Conservation (phyloP, 1,139 yeast genomes). For the Blastobotrys proliferans region DNA sequence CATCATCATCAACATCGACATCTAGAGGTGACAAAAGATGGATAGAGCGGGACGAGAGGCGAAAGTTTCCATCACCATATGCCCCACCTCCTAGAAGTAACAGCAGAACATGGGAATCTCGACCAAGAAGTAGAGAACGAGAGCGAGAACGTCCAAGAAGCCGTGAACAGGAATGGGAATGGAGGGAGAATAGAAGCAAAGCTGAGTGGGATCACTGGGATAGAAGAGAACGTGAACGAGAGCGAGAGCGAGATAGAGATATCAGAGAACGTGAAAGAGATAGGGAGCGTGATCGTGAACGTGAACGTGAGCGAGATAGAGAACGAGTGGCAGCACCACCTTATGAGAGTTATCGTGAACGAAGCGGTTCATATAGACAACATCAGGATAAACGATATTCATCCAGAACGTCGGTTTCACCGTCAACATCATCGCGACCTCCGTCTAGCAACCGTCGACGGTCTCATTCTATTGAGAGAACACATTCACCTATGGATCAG, state of each 20-base stretch:
- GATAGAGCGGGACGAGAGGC: slow-evolving; percentile 10
- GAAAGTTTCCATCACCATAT: slow-evolving; percentile 14
- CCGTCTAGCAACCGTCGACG: slow-evolving; percentile 3
- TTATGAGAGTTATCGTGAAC: neutral
- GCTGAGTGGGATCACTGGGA: slow-evolving; percentile 17
- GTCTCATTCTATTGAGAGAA: slow-evolving; percentile 12
- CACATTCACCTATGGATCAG: slow-evolving; percentile 4
- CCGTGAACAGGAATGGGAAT: slow-evolving; percentile 17
- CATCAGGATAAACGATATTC: slow-evolving; percentile 1
- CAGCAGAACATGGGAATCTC: neutral
- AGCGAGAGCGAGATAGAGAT: slow-evolving; percentile 5
- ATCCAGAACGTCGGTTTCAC: slow-evolving; percentile 7
- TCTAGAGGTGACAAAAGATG: neutral
- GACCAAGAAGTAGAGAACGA: neutral
- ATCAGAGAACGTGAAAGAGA: slow-evolving; percentile 20
- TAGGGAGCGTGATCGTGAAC: slow-evolving; percentile 21
- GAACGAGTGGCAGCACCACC: neutral
- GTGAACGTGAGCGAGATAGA: slow-evolving; percentile 7
- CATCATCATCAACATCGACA: slow-evolving; percentile 4
- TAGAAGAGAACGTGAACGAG: slow-evolving; percentile 11
- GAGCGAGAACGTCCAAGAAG: slow-evolving; percentile 11
- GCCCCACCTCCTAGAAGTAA: slow-evolving; percentile 10
- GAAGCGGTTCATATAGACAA: neutral
- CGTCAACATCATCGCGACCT: slow-evolving; percentile 1
- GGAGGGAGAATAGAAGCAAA: slow-evolving; percentile 9